A percentile compares a stretch with the other conserved stretches of the same genome.
Conservation (phyloP, 2,329 filamentous ascomycete genomes). For the Pseudocercospora vitis region DNA sequence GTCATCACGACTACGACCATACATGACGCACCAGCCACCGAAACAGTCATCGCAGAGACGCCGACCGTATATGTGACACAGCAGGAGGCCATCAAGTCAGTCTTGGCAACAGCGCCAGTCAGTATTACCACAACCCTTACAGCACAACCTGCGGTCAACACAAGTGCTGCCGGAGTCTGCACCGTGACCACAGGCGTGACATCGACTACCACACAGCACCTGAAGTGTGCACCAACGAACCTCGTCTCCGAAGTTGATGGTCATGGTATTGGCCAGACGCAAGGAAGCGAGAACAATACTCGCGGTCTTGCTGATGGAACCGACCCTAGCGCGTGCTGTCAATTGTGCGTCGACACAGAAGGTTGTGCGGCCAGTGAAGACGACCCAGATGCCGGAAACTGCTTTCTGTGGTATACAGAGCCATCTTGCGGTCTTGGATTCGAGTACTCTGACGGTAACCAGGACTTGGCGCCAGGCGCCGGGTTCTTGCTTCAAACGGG, state of each 20-base stretch:
- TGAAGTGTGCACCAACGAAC: constrained; percentile 34
- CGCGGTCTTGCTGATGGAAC: constrained; percentile 27
- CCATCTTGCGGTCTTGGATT: constrained; percentile 30
- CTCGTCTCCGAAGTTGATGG: constrained; percentile 28
- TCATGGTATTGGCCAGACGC: constrained; percentile 28
- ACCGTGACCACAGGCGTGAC: constrained; percentile 26
- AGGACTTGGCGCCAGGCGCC: constrained; percentile 24
- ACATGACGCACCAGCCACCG: constrained; percentile 21
- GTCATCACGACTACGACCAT: constrained; percentile 23
- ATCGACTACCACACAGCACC: constrained; percentile 31
- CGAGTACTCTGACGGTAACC: constrained; percentile 26
- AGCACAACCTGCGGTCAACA: constrained; percentile 5
- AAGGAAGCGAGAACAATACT: constrained; percentile 26
- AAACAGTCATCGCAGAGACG: constrained; percentile 27
- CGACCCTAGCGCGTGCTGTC: constrained; percentile 32
- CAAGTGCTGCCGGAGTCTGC: constrained; percentile 20
- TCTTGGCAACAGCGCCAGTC: constrained; percentile 16
- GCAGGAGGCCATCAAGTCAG: constrained; percentile 13
- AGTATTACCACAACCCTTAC: constrained; percentile 27
- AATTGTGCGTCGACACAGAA: constrained; percentile 30
- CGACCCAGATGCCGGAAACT: constrained; percentile 31
- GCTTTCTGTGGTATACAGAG: constrained; percentile 31
- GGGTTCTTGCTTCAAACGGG: constrained; percentile 31
- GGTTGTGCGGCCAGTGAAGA: constrained; percentile 30
- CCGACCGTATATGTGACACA: constrained; percentile 23